phyloP scores from a whole-genome alignment of 257 asterid species.

The Cordia subcordata region DNA sequence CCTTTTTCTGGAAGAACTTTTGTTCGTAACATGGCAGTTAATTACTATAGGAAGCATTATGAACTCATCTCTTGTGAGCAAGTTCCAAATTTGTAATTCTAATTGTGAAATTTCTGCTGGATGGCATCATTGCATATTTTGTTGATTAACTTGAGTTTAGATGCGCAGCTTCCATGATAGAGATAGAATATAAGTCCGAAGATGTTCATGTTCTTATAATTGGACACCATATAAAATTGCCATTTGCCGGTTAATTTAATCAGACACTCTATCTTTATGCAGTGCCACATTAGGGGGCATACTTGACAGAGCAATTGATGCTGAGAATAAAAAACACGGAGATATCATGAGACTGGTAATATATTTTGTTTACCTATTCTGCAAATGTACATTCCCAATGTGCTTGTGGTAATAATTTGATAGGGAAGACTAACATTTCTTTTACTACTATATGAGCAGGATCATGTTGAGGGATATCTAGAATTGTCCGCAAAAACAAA shows the following conservation, averaged over 20 bases:
- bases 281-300: constrained; percentile 89
- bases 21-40: too few species aligned
- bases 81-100: too few species aligned
- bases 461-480: constrained; percentile 90
- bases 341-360: constrained; percentile 86
- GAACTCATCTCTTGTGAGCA: too few species aligned
- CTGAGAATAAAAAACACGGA: constrained; percentile 83
- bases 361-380: not conserved
- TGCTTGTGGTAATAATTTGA: not conserved
- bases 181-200: too few species aligned
- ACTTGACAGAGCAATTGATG: constrained; percentile 82
- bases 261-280: constrained; percentile 10
- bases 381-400: not conserved
- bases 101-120: too few species aligned
- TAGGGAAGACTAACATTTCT: not conserved
- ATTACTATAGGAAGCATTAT: too few species aligned
- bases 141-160: too few species aligned
- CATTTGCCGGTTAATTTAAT: not conserved
- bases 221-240: not conserved
- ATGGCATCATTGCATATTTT: too few species aligned
- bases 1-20: too few species aligned
- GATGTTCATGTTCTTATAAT: too few species aligned
- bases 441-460: constrained; percentile 31
- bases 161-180: too few species aligned
- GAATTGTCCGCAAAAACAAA: constrained; percentile 91